phyloP scores from a whole-genome alignment of 257 asterid genomes.

The Linderniella brevidens region DNA sequence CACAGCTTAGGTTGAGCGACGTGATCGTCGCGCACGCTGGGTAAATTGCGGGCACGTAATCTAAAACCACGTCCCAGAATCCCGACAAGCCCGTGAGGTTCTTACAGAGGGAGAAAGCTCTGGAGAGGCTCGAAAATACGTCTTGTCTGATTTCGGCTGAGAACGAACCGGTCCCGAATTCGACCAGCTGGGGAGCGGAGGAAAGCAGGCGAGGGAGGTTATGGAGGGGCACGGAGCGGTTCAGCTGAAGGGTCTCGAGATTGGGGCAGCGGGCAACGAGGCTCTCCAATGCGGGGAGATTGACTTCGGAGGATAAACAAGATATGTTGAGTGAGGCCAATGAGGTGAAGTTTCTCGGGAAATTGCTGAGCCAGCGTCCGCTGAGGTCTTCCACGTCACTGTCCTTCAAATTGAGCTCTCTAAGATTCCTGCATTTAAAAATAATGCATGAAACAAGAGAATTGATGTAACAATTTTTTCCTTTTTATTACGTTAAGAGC shows the following conservation, averaged over 20 bases:
- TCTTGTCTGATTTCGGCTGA: constrained; percentile 42
- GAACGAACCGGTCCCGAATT: constrained; percentile 52
- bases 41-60: constrained; percentile 68
- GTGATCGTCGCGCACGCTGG: constrained; percentile 51
- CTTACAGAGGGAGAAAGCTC: constrained; percentile 64
- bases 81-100: constrained; percentile 70
- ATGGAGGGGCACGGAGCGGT: constrained; percentile 59
- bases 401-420: constrained; percentile 52
- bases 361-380: constrained; percentile 63
- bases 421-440: constrained; percentile 42
- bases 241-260: constrained; percentile 39
- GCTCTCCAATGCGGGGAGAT: constrained; percentile 44
- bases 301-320: constrained; percentile 44
- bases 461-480: too few relatives aligned
- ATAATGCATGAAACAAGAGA: too few relatives aligned
- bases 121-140: constrained; percentile 34
- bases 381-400: constrained; percentile 55
- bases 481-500: too few relatives aligned
- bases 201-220: constrained; percentile 45
- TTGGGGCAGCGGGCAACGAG: constrained; percentile 52
- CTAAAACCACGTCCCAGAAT: constrained; percentile 84
- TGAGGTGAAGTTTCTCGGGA: constrained; percentile 42
- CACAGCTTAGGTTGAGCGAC: constrained; percentile 68
- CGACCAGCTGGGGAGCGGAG: constrained; percentile 46
- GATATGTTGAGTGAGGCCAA: constrained; percentile 54